Conservation (phyloP, 306 rosid species). For the Coriaria nepalensis region DNA sequence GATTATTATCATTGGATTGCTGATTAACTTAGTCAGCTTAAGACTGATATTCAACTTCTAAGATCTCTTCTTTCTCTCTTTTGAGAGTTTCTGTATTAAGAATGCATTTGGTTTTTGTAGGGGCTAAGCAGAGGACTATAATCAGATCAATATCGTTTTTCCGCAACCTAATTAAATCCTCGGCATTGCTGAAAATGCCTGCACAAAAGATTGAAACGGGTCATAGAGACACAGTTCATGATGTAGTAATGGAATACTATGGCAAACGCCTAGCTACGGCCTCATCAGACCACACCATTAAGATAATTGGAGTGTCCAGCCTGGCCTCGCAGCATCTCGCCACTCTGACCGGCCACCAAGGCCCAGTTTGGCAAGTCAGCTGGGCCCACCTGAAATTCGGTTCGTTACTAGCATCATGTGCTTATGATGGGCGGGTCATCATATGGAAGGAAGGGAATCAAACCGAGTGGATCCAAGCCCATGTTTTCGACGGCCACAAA, state of each 20-base stretch:
- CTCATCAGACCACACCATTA: conserved; percentile 66
- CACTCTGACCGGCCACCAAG: conserved; percentile 63
- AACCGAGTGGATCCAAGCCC: conserved; percentile 64
- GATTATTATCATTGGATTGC: too few species aligned
- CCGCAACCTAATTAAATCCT: too few species aligned
- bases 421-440: conserved; percentile 60
- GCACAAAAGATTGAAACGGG: conserved; percentile 69
- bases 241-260: conserved; percentile 74
- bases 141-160: too few species aligned
- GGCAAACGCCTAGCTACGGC: conserved; percentile 80
- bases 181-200: conserved; percentile 33
- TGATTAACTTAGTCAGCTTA: too few species aligned
- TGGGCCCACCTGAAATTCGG: conserved; percentile 89
- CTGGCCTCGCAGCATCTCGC: conserved; percentile 66
- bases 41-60: too few species aligned
- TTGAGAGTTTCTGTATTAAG: too few species aligned
- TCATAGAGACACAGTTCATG: conserved; percentile 63
- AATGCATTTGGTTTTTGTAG: too few species aligned
- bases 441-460: conserved; percentile 83
- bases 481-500: conserved; percentile 56
- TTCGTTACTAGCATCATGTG: conserved; percentile 60
- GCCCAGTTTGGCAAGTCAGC: conserved; percentile 70
- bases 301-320: conserved; percentile 73
- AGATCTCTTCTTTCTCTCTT: too few species aligned
- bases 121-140: too few species aligned